Evolutionary conservation across 106 monocot species (phyloP), one percentile per base, ranked within the genome.

Genomic region (Dioscorea zingiberensis): DNA sequence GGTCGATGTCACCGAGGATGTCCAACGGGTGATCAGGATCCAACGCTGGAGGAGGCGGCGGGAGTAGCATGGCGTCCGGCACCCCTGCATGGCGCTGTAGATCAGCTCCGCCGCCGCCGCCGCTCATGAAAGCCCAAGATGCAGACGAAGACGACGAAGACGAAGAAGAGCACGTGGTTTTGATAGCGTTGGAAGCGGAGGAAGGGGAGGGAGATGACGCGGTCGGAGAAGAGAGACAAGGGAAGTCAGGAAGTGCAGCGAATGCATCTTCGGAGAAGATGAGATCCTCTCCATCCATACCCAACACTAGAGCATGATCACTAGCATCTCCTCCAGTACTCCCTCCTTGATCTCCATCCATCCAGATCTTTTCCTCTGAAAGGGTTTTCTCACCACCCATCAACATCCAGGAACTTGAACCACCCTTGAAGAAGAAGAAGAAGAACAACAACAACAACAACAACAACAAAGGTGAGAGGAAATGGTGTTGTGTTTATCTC

Each of bases 221-320:
- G 14, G 84, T 65, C 12, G 87, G 84, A 0, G 91, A 87, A 6
- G 87, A 80, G 11, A 89, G 65, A 71, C 76, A 89, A 0, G 78
- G 78, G 78, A 94, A 90, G 59, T 90, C 87, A 0, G 97, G 85
- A 13, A 97, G 86, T 0, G 81, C 68, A 18, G 97, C 64, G 56
- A 95, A 91, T 54, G 74, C 66, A 44, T 85, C 85, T 26, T 91
- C 91, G 25, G 74, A 65, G 71, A 89, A 83, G 17, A 89, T 54
- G 51, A 94, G 73, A 24, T 82, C 80, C 3, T 71, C 81, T 1
- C 45, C 71, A 29, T 77, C 83, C 16, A 73, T 80, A 23, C 47
- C 54, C 27, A 62, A 23, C 25, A 85, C 67, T 22, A 62, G 4
- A 38, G 45, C 81, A 17, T n/a, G n/a, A n/a, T n/a, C n/a, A n/a